Conservation (phyloP, 139 green algal species). For the Haematococcus sp. region DNA sequence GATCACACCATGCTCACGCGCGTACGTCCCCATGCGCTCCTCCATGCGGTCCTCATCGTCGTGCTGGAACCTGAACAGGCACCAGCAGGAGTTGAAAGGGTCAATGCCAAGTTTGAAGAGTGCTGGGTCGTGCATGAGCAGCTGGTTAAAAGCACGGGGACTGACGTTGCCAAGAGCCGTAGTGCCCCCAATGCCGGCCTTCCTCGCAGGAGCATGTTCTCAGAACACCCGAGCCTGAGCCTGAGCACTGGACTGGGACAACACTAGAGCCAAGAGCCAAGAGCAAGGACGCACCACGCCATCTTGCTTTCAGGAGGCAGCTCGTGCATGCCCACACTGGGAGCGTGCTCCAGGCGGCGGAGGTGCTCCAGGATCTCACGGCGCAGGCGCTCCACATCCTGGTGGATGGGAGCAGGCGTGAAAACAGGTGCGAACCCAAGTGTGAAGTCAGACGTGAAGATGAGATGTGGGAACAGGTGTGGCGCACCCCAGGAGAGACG, state of each 20-base stretch:
- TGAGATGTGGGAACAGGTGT: neutral
- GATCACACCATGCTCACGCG: constrained; percentile 30
- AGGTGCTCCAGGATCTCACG: constrained; percentile 72
- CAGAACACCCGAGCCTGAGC: neutral
- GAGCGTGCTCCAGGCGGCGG: constrained; percentile 59
- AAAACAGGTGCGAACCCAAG: neutral
- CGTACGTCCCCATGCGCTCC: constrained; percentile 51
- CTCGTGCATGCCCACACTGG: constrained; percentile 62
- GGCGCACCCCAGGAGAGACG: too few relatives aligned
- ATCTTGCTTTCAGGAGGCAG: constrained; percentile 56
- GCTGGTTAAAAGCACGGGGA: neutral
- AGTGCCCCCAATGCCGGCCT: constrained; percentile 7
- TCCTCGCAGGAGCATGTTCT: neutral
- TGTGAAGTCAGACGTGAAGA: neutral
- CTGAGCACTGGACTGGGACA: neutral
- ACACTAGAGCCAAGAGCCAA: too few relatives aligned
- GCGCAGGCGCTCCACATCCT: constrained; percentile 74
- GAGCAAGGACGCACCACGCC: constrained; percentile 27
- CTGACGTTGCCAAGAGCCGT: too few relatives aligned
- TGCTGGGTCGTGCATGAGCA: neutral
- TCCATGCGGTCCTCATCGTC: constrained; percentile 20
- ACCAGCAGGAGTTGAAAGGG: too few relatives aligned
- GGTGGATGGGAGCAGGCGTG: neutral
- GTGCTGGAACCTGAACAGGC: too few relatives aligned
- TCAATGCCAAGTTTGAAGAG: too few relatives aligned